Base-by-base conservation (phyloP, 352 stramenopile species). In the Phytophthora hybrid region DNA sequence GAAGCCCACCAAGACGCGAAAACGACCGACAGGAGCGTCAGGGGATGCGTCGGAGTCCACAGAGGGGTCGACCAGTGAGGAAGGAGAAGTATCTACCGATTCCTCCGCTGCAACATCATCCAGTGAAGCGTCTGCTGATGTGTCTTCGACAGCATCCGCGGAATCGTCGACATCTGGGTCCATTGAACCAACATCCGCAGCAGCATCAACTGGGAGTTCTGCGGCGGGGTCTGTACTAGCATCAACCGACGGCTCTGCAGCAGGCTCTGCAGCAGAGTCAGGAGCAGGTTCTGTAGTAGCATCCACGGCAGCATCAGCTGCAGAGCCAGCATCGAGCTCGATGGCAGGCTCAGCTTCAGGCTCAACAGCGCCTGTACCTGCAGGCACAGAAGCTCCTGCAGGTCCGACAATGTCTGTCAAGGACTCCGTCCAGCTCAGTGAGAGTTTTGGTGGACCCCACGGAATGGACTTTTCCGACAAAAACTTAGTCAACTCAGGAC, bases 401-500 rank as follows among this genome's bases (percentile, higher is more conserved):
- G 49, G 1, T 2, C 61, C 64, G 7, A 16, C 21, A 10, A 77
- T 77, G 34, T 58, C 21, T 8, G 65, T 77, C 8, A 73, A 77
- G 58, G 65, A 77, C 19, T 77, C 71, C 0, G 52, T 75, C 5
- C 41, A 62, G 19, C 21, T 62, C 4, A 80, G 73, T 21, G 64
- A 77, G 58, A 63, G 37, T 21, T 80, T 74, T 19, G 73, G 73
- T 18, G 73, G 69, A 18, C 58, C 73, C 19, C 69, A 77, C 23
- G 74, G 74, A 7, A 66, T 0, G 5, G 55, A 75, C 14, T 80
- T 80, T 21, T 78, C 74, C 9, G 74, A 80, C 44, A 54, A 72
- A 21, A 69, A 75, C 41, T 68, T 73, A 0, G 73, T 63, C 29
- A 76, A 73, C 11, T 78, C 64, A 9, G 74, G 69, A 31, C 74